Evolutionary conservation across 805 yeast species (phyloP).

Genomic region (Ogataea zsoltii): DNA sequence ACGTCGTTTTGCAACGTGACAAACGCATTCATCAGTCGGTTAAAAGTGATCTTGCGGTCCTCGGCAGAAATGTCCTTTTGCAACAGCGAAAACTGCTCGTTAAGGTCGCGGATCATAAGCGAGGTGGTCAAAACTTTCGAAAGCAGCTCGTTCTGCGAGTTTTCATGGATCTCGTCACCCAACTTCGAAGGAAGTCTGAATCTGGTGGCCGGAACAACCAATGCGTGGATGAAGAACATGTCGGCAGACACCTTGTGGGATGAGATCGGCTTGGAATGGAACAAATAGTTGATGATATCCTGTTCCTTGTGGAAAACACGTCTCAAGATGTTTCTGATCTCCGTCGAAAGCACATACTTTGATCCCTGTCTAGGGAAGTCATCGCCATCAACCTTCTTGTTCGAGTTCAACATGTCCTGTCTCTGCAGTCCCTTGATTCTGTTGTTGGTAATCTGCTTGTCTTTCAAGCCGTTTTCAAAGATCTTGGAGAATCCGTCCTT

Average conservation of each 20-base stretch:
- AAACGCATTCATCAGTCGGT: slow-evolving; percentile 92
- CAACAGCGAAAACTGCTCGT: slow-evolving; percentile 73
- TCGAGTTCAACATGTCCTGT: slow-evolving; percentile 60
- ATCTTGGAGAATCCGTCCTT: slow-evolving; percentile 93
- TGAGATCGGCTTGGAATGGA: slow-evolving; percentile 74
- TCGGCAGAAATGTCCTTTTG: slow-evolving; percentile 63
- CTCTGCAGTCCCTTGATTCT: slow-evolving; percentile 77
- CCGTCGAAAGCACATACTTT: slow-evolving; percentile 84
- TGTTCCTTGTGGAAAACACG: slow-evolving; percentile 77
- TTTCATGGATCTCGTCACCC: slow-evolving; percentile 96
- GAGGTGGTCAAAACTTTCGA: slow-evolving; percentile 79
- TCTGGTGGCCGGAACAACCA: slow-evolving; percentile 95
- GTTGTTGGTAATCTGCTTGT: slow-evolving; percentile 79
- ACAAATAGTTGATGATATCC: slow-evolving; percentile 63
- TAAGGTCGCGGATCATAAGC: slow-evolving; percentile 80
- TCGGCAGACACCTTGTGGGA: slow-evolving; percentile 60
- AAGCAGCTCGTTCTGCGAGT: slow-evolving; percentile 85
- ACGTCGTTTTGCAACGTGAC: slow-evolving; percentile 95
- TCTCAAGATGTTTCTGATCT: slow-evolving; percentile 76
- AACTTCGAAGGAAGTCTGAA: slow-evolving; percentile 95
- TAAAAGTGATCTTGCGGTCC: slow-evolving; percentile 75
- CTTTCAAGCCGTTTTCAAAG: slow-evolving; percentile 82
- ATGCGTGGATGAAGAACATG: slow-evolving; percentile 83
- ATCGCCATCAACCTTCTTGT: slow-evolving; percentile 16
- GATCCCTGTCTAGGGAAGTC: slow-evolving; percentile 62